A percentile compares a stretch with the other conserved stretches of the same genome.
phyloP scores from a whole-genome alignment of 257 asterid species.

The Henckelia pumila region DNA sequence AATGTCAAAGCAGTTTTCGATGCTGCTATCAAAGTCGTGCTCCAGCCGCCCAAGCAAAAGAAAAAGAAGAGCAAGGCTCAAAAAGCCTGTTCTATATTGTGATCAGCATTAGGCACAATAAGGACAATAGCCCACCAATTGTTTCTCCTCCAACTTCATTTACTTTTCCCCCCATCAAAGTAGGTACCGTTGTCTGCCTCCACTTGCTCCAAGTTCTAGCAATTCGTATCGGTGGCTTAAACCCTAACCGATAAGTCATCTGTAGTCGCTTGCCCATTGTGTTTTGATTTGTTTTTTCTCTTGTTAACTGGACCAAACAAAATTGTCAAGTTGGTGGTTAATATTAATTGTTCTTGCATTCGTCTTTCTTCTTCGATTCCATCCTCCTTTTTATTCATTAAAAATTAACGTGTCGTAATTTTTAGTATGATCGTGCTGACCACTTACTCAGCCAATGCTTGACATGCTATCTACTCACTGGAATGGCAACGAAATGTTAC shows the following conservation, averaged over 20 bases:
- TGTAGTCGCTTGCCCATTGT: neutral
- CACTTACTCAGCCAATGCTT: neutral
- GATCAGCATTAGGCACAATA: slow-evolving; percentile 15
- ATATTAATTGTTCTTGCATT: neutral
- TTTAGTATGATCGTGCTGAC: neutral
- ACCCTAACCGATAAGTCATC: neutral
- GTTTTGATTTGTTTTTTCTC: neutral
- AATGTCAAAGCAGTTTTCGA: slow-evolving; percentile 35
- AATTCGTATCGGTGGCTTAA: neutral
- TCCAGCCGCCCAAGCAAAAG: slow-evolving; percentile 35
- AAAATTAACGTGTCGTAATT: too few relatives aligned
- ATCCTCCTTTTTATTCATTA: neutral
- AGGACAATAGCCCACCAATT: too few relatives aligned
- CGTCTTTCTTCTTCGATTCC: neutral
- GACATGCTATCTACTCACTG: neutral
- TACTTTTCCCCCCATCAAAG: neutral
- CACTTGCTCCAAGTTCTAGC: neutral
- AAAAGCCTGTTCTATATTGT: slow-evolving; percentile 32
- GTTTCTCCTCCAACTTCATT: too few relatives aligned
- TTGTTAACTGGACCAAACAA: neutral
- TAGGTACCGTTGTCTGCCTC: neutral
- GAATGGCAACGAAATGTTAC: too few relatives aligned
- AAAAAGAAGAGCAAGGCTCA: slow-evolving; percentile 33
- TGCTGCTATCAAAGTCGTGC: slow-evolving; percentile 38
- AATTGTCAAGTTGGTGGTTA: neutral